Evolutionary conservation across 768 basidiomycete species (phyloP).

Genomic region (Nevesoporus exiguus): DNA sequence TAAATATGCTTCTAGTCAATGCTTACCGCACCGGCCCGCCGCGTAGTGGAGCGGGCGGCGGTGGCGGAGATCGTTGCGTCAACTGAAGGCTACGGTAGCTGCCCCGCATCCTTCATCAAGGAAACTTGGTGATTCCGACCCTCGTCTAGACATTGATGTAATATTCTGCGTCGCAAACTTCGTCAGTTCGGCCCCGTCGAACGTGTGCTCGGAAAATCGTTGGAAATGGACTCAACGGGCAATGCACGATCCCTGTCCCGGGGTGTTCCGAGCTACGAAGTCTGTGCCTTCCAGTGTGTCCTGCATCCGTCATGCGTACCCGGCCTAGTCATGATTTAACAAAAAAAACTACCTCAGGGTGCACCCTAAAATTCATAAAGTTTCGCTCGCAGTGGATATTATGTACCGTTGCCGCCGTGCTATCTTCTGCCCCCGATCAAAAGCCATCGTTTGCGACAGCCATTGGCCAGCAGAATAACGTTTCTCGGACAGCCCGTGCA

Average conservation of each 20-base stretch:
- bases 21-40: constrained; percentile 10
- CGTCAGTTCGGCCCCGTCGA: constrained; percentile 24
- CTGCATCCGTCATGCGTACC: constrained; percentile 11
- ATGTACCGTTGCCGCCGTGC: constrained; percentile 26
- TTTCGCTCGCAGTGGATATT: constrained; percentile 27
- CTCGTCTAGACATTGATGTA: constrained; percentile 6
- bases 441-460: constrained; percentile 7
- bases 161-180: not conserved
- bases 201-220: not conserved
- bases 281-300: constrained; percentile 5
- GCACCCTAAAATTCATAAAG: constrained; percentile 29
- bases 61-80: constrained; percentile 32
- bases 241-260: constrained; percentile 19
- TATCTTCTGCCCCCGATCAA: constrained; percentile 27
- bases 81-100: constrained; percentile 4
- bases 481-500: constrained; percentile 16
- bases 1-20: constrained; percentile 5
- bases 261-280: constrained; percentile 19
- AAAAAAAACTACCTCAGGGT: constrained; percentile 26
- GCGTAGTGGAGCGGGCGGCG: constrained; percentile 11
- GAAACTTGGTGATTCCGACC: constrained; percentile 2
- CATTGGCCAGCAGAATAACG: constrained; percentile 18
- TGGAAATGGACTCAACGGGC: not conserved
- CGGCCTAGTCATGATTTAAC: constrained; percentile 12
- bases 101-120: not conserved